Evolutionary conservation across 768 basidiomycete species (phyloP).

Genomic region (Suillus plorans): DNA sequence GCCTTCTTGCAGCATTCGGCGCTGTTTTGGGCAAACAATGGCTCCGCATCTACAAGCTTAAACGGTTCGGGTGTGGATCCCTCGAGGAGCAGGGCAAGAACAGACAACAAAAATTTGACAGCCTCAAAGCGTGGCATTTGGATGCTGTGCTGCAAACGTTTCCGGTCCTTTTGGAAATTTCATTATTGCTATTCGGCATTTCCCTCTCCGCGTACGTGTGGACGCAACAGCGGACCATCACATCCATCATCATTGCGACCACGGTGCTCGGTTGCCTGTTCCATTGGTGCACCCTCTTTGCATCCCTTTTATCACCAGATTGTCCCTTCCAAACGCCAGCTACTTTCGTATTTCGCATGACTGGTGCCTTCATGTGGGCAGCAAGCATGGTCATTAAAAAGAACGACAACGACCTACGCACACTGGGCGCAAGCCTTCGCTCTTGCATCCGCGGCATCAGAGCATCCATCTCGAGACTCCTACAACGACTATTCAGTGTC

Average conservation of each 20-base stretch:
- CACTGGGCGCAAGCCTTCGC: neutral
- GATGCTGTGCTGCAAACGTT: constrained; percentile 13
- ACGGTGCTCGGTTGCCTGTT: constrained; percentile 13
- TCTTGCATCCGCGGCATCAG: neutral
- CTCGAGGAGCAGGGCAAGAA: constrained; percentile 9
- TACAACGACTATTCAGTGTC: neutral
- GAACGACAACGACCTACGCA: neutral
- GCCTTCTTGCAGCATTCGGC: constrained; percentile 16
- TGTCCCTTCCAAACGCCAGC: constrained; percentile 17
- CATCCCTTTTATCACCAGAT: constrained; percentile 7
- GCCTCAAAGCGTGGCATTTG: constrained; percentile 16
- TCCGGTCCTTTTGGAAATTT: constrained; percentile 15
- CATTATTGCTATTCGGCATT: constrained; percentile 14
- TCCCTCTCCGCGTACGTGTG: constrained; percentile 13
- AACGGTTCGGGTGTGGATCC: constrained; percentile 5
- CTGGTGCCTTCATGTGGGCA: constrained; percentile 3
- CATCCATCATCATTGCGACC: constrained; percentile 9
- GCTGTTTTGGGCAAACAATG: constrained; percentile 18
- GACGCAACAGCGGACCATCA: constrained; percentile 6
- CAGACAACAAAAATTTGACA: constrained; percentile 12
- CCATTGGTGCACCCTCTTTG: constrained; percentile 9
- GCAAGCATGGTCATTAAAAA: neutral
- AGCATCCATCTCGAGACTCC: neutral
- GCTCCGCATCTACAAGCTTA: constrained; percentile 8
- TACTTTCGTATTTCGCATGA: constrained; percentile 7